Conservation (phyloP, 176 grass and related monocot genomes). For the Bothriochloa decipiens region DNA sequence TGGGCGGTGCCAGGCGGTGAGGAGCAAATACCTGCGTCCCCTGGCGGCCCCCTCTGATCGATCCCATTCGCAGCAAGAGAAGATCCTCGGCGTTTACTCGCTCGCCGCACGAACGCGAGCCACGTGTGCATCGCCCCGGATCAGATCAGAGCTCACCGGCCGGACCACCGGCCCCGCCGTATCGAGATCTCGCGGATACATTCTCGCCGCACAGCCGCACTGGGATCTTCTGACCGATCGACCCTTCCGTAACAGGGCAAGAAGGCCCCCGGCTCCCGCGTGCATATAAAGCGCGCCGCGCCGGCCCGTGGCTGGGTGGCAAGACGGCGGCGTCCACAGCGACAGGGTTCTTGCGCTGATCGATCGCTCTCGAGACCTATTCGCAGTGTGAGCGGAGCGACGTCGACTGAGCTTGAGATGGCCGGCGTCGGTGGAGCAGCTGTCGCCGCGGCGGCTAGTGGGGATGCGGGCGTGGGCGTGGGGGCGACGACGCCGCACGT, state of each 20-base stretch:
- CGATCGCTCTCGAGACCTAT: background rate
- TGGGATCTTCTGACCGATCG: slow-evolving; percentile 6
- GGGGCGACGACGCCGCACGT: slow-evolving; percentile 53
- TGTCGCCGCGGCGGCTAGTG: background rate
- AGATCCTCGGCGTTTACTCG: too few relatives aligned
- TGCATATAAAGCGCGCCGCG: slow-evolving; percentile 20
- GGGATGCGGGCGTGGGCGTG: background rate
- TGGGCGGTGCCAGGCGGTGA: slow-evolving; percentile 17
- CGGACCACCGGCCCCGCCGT: background rate
- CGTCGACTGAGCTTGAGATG: slow-evolving; percentile 8
- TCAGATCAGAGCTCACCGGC: background rate
- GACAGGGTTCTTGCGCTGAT: background rate
- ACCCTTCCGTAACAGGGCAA: slow-evolving; percentile 23
- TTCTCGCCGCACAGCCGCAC: slow-evolving; percentile 38
- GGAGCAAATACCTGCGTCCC: slow-evolving; percentile 30
- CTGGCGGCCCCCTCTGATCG: too few relatives aligned
- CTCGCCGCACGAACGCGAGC: slow-evolving; percentile 19
- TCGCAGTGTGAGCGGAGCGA: background rate
- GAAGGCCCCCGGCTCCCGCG: background rate
- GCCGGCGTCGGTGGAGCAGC: slow-evolving; percentile 32
- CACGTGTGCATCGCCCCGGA: slow-evolving; percentile 27
- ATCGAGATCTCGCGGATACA: slow-evolving; percentile 41
- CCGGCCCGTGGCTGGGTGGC: background rate
- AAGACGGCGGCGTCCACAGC: background rate
- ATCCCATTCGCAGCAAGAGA: too few relatives aligned